Percentiles rank a stretch among this genome's conserved stretches.
Conservation (phyloP, 1,284 basidiomycete species). For the Golubevia sp. region DNA sequence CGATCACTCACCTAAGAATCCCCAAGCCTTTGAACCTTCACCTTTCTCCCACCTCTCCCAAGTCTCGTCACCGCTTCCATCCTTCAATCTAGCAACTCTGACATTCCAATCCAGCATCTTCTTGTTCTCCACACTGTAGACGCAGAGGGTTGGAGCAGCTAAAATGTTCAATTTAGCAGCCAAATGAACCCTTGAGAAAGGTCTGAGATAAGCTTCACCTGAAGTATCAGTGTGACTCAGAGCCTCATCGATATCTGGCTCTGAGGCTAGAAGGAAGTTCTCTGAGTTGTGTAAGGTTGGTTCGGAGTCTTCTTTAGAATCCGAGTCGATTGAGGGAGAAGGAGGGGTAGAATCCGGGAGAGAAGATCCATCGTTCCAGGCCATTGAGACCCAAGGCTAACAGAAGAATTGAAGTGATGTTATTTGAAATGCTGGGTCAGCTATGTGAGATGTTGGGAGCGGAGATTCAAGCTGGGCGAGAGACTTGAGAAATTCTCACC, state of each 20-base stretch:
- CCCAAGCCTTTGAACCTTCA: conserved; percentile 22
- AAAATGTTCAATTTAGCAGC: conserved; percentile 54
- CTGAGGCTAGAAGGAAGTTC: conserved; percentile 51
- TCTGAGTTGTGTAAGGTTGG: conserved; percentile 44
- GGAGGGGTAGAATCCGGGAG: conserved; percentile 6
- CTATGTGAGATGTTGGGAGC: neutral
- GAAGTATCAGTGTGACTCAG: conserved; percentile 41
- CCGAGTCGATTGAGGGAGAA: conserved; percentile 1
- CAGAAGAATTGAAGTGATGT: neutral
- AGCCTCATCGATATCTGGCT: conserved; percentile 48
- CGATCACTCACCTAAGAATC: conserved; percentile 18
- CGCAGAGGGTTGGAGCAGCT: conserved; percentile 51
- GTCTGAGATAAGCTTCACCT: conserved; percentile 49
- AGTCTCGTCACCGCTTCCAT: conserved; percentile 20
- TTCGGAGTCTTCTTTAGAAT: conserved; percentile 22
- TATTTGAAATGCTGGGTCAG: too few relatives aligned
- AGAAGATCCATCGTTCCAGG: conserved; percentile 55
- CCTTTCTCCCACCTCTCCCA: conserved; percentile 35
- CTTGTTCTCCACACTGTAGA: conserved; percentile 38
- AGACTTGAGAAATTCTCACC: conserved; percentile 7
- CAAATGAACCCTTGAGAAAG: conserved; percentile 54
- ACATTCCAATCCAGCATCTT: conserved; percentile 56
- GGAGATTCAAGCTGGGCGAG: neutral
- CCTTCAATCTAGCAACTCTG: conserved; percentile 21
- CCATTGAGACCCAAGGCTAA: conserved; percentile 57